Evolutionary conservation across 1,139 yeast genomes (phyloP).

Genomic region (Schizosaccharomyces versatilis): DNA sequence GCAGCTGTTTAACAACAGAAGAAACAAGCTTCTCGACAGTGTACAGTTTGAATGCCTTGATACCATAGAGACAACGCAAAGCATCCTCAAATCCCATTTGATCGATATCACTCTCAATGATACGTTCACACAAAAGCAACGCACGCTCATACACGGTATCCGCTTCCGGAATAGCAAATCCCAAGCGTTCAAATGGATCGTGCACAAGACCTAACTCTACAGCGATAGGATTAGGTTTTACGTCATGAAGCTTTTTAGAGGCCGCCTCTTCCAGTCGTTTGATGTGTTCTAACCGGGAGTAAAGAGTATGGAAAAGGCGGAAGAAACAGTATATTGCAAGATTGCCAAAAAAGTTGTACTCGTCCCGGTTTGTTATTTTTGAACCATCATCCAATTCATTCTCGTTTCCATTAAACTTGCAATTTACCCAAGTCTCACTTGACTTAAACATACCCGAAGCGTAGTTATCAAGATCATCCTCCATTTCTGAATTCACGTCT

Average conservation of each 20-base stretch:
- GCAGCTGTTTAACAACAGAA: slow-evolving; percentile 73
- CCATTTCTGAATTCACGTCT: background rate
- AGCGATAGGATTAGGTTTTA: slow-evolving; percentile 56
- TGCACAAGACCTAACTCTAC: slow-evolving; percentile 65
- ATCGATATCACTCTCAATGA: slow-evolving; percentile 79
- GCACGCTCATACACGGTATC: slow-evolving; percentile 52
- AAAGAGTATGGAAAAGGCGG: slow-evolving; percentile 65
- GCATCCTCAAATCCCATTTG: slow-evolving; percentile 93
- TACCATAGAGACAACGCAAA: slow-evolving; percentile 81
- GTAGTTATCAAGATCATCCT: background rate
- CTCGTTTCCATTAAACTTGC: background rate
- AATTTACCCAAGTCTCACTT: slow-evolving; percentile 3
- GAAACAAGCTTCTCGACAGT: slow-evolving; percentile 86
- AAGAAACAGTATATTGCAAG: slow-evolving; percentile 80
- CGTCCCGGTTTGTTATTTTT: slow-evolving; percentile 17
- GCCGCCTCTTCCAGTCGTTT: slow-evolving; percentile 46
- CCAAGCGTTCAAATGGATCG: slow-evolving; percentile 61
- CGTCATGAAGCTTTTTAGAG: slow-evolving; percentile 36
- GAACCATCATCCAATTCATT: background rate
- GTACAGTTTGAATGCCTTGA: slow-evolving; percentile 75
- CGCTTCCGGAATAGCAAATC: slow-evolving; percentile 49
- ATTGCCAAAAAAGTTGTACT: slow-evolving; percentile 66
- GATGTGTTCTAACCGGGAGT: slow-evolving; percentile 57
- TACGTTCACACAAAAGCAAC: slow-evolving; percentile 43
- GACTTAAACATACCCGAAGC: slow-evolving; percentile 2